Conservation (phyloP, 1,139 yeast species). For the Candida sp. region DNA sequence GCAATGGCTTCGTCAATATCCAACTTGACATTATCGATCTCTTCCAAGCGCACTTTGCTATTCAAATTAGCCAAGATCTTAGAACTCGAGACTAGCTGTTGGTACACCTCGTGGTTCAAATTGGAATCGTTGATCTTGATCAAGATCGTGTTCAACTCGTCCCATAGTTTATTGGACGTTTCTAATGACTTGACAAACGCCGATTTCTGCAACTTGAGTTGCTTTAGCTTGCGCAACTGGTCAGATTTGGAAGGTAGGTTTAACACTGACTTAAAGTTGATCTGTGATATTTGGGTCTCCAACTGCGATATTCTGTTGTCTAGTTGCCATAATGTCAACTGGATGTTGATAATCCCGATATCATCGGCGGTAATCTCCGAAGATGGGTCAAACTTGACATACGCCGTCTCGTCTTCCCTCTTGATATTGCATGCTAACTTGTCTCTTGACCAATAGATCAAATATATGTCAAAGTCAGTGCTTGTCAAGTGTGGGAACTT, state of each 20-base stretch:
- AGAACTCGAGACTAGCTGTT: conserved; percentile 40
- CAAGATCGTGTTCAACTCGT: conserved; percentile 41
- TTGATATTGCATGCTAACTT: conserved; percentile 14
- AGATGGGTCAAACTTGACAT: conserved; percentile 27
- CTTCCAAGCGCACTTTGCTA: conserved; percentile 28
- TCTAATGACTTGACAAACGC: conserved; percentile 32
- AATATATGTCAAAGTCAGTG: conserved; percentile 27
- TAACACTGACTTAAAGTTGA: conserved; percentile 19
- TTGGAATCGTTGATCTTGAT: conserved; percentile 53
- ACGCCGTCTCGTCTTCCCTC: conserved; percentile 16
- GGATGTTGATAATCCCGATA: conserved; percentile 28
- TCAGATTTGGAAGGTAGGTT: conserved; percentile 13
- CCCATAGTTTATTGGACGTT: conserved; percentile 31
- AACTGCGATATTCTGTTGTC: conserved; percentile 21
- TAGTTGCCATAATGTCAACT: conserved; percentile 24
- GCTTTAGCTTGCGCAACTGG: conserved; percentile 10
- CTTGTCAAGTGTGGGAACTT: conserved; percentile 17
- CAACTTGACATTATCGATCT: conserved; percentile 37
- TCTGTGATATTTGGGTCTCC: conserved; percentile 25
- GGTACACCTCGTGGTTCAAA: conserved; percentile 40
- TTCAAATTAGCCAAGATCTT: conserved; percentile 38
- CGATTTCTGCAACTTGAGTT: conserved; percentile 16
- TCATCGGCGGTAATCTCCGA: conserved; percentile 31
- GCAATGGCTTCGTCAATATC: conserved; percentile 46
- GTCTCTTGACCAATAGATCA: conserved; percentile 32